Evolutionary conservation across 805 yeast genomes (phyloP), one percentile per base, ranked within the genome.

Genomic region (Kockiozyma suomiensis): DNA sequence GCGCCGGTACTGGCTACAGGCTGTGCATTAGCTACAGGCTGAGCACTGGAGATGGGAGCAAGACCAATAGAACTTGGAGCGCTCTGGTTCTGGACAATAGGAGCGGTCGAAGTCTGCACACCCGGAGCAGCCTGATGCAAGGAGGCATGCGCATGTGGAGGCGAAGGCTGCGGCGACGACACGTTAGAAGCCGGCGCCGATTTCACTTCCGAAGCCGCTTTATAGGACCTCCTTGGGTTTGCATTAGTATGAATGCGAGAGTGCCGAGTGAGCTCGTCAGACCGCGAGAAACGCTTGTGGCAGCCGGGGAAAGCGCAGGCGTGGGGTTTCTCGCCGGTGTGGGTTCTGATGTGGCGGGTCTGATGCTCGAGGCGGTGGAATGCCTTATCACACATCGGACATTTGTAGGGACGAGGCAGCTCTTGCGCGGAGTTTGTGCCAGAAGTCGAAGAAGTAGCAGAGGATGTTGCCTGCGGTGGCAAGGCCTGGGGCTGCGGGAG

Each of bases 261-360:
- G 74, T 90, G 97, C 66, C 97, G 79, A 13, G 96, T 90, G 58
- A 90, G 79, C 75, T 90, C 97, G 74, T 91, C 97, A 28, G 86
- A 80, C 64, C 97, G 81, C 59, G 88, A 82, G 70, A 90, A 90
- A 64, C 87, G 79, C 73, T 91, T 90, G 55, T 84, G 73, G 75
- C 97, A 90, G n/a, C 89, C 89, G 1, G 94, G 91, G 67, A 82
- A 90, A 19, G 85, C 81, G 74, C 97, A 90, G 51, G 84, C 85
- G 71, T 88, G 94, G 1, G 97, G 96, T 72, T 90, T 88, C 72
- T 90, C 96, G 50, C 97, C 97, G 0, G 97, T 90, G 75, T 90
- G 97, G 8, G 96, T 90, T 59, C 97, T 79, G 67, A 91, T 87
- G 72, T 90, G 97, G 66, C 97, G 81, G 12, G 96, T 90, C 71